These are phyloP conservation scores for Podila clonocystis DNA, from an alignment of 192 early-diverging fungal genomes.

Conservation along the genomic window DNA sequence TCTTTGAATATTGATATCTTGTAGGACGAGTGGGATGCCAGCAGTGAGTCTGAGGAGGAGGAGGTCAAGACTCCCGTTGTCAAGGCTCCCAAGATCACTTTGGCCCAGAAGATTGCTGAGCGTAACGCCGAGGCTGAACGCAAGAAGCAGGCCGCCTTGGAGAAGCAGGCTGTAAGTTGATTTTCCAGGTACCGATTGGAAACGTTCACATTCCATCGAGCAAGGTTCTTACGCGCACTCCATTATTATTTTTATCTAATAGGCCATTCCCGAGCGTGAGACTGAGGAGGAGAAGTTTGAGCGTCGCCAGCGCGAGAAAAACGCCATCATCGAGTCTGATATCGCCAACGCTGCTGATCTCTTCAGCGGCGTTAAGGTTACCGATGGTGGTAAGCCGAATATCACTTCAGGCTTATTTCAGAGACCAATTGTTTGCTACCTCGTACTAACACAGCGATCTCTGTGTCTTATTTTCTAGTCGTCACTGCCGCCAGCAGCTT, in stretches of 20 bases:
- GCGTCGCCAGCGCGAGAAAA: slow-evolving; percentile 62
- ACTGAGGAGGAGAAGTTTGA: slow-evolving; percentile 66
- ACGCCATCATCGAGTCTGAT: slow-evolving; percentile 71
- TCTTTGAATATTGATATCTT: too few relatives aligned
- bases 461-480: slow-evolving; percentile 2
- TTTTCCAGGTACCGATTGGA: too few relatives aligned
- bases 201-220: too few relatives aligned
- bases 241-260: not conserved
- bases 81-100: slow-evolving; percentile 41
- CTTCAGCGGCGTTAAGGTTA: slow-evolving; percentile 71
- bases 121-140: slow-evolving; percentile 62
- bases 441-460: not conserved
- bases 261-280: slow-evolving; percentile 48
- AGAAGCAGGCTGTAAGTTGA: slow-evolving; percentile 39
- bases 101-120: slow-evolving; percentile 72
- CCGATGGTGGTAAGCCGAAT: slow-evolving; percentile 48
- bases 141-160: slow-evolving; percentile 50
- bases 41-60: slow-evolving; percentile 71
- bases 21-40: slow-evolving; percentile 67
- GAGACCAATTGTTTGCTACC: too few relatives aligned
- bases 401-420: not conserved
- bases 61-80: slow-evolving; percentile 50
- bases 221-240: not conserved
- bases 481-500: slow-evolving; percentile 44
- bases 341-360: slow-evolving; percentile 68